Evolutionary conservation across 2,329 filamentous ascomycete genomes (phyloP), one percentile per base, ranked within the genome.

Genomic region (Claviceps sp.): DNA sequence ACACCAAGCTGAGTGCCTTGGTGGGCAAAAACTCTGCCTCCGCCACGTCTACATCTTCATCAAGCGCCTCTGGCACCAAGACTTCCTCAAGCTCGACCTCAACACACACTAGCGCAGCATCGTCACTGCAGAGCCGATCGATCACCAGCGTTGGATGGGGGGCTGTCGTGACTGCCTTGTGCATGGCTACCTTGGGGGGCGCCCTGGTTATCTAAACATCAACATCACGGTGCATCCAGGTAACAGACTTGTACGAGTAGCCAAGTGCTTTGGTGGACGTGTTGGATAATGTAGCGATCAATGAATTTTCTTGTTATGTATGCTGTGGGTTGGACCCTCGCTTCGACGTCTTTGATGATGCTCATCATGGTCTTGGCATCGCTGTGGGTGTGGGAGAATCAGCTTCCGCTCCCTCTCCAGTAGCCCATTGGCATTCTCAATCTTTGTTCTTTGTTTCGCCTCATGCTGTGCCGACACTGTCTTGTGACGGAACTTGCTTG

Each of bases 1-100:
- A 71, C 55, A 23, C 57, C 20, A 57, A 61, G 40, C 66, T 71
- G 29, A 58, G 62, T 0, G 66, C 65, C 1, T 63, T 71, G 5
- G 59, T 70, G 13, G 55, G 55, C 55, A 54, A 56, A 43, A 46
- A 52, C 22, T 43, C 52, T 44, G 50, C 54, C 17, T 43, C 52
- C 37, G 47, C 29, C 22, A 39, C 47, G 11, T 2, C 52, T 22
- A n/a, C 7, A 3, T 26, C 52, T 26, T 23, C 52, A 13, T 22
- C 50, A 4, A n/a, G 49, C 9, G 20, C 53, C 7, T 52, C 55
- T 29, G 49, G 40, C 7, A 50, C 59, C 0, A 61, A 58, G 9
- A 54, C 56, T 20, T 50, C 59, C 3, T 54, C 56, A 22, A 50
- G 57, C 4, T 50, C 61, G 5, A 47, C 57, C 2, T 57, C 62